Conservation (phyloP, 2,329 filamentous ascomycete genomes). For the Diaporthe velutina region DNA sequence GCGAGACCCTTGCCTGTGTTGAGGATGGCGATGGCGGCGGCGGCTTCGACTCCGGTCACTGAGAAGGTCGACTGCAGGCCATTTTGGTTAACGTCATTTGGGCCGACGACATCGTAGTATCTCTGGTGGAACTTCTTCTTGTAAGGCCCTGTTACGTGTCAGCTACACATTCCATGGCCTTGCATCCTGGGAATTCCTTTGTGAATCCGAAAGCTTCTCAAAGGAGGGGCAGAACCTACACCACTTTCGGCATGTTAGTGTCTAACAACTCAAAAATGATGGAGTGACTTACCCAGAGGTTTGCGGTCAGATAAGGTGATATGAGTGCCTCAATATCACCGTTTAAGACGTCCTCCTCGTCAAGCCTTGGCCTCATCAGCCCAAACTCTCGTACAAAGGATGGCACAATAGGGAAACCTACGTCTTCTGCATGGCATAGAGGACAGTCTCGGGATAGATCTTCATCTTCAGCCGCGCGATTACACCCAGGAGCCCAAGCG, state of each 20-base stretch:
- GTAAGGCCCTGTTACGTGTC: conserved; percentile 57
- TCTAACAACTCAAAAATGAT: neutral
- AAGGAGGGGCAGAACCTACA: neutral
- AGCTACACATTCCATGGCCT: conserved; percentile 11
- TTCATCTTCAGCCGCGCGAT: conserved; percentile 62
- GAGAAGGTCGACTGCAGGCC: conserved; percentile 67
- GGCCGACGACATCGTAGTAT: conserved; percentile 62
- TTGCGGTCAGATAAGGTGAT: conserved; percentile 63
- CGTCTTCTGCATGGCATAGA: conserved; percentile 63
- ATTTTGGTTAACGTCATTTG: conserved; percentile 56
- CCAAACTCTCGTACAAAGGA: conserved; percentile 14
- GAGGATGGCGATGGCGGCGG: conserved; percentile 55
- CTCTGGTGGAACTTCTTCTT: conserved; percentile 64
- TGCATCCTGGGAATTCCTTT: neutral
- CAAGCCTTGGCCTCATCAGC: conserved; percentile 48
- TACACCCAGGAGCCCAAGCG: conserved; percentile 61
- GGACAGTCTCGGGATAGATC: conserved; percentile 64
- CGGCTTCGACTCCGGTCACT: conserved; percentile 58
- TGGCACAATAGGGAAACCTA: conserved; percentile 46
- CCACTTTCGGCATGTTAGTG: neutral
- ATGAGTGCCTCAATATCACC: conserved; percentile 65
- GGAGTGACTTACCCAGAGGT: conserved; percentile 58
- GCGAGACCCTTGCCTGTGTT: conserved; percentile 61
- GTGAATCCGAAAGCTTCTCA: neutral
- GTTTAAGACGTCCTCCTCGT: conserved; percentile 61